phyloP scores from a whole-genome alignment of 2,329 filamentous ascomycete genomes.

The Claviceps fusiformis region DNA sequence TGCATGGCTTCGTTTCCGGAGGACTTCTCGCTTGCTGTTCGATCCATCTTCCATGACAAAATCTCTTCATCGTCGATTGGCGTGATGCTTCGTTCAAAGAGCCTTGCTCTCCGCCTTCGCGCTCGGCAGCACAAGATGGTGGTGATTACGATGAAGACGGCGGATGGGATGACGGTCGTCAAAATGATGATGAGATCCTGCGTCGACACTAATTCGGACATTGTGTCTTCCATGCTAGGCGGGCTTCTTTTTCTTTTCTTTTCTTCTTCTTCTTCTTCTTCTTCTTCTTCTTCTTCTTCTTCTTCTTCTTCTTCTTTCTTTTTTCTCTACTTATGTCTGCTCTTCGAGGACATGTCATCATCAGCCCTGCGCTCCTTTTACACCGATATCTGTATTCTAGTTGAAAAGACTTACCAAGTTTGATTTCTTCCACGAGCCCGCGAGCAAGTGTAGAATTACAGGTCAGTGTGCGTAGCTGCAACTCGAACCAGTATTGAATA shows the following conservation, averaged over 20 bases:
- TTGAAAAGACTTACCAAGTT: background rate
- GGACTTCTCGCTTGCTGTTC: conserved; percentile 17
- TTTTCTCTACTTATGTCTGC: too few relatives aligned
- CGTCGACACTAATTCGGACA: background rate
- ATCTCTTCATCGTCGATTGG: conserved; percentile 55
- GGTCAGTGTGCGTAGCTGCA: background rate
- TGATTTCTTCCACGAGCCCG: background rate
- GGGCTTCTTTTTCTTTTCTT: too few relatives aligned
- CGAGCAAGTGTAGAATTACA: background rate
- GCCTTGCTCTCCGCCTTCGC: conserved; percentile 24
- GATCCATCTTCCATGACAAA: conserved; percentile 43
- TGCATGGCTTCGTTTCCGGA: background rate
- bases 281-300: too few relatives aligned
- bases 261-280: too few relatives aligned
- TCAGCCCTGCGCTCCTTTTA: background rate
- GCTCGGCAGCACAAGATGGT: conserved; percentile 25
- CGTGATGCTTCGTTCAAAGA: conserved; percentile 41
- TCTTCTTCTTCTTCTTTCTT: too few relatives aligned
- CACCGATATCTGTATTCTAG: background rate
- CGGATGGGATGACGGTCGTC: conserved; percentile 34
- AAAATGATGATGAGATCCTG: conserved; percentile 29
- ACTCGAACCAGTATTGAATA: background rate
- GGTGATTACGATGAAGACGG: conserved; percentile 22
- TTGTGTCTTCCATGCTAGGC: background rate
- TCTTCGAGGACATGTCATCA: background rate